Evolutionary conservation across 2,329 filamentous ascomycete genomes (phyloP).

Genomic region (Sphaerulina musiva): DNA sequence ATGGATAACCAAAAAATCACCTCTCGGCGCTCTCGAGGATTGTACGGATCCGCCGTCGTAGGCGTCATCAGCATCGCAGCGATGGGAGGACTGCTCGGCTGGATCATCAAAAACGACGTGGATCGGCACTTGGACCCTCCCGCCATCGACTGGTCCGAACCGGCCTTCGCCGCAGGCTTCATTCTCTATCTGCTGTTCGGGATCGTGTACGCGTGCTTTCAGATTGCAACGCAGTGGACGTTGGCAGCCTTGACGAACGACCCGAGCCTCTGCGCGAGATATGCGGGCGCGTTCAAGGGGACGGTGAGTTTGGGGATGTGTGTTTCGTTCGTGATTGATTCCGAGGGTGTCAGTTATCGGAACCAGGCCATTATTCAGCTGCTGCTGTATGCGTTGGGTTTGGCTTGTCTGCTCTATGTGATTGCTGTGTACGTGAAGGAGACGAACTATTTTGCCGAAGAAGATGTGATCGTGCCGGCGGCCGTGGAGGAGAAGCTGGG

Average conservation of each 20-base stretch:
- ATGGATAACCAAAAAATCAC: slow-evolving; percentile 13
- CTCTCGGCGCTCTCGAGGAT: slow-evolving; percentile 2
- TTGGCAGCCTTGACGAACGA: slow-evolving; percentile 8
- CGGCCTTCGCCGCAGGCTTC: slow-evolving; percentile 9
- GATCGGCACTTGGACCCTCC: slow-evolving; percentile 12
- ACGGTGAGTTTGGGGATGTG: slow-evolving; percentile 6
- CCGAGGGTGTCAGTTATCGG: slow-evolving; percentile 4
- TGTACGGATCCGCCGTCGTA: slow-evolving; percentile 10
- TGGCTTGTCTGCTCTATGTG: slow-evolving; percentile 6
- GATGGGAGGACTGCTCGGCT: slow-evolving; percentile 9
- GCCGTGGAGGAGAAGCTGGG: slow-evolving; percentile 5
- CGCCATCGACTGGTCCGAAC: slow-evolving; percentile 14
- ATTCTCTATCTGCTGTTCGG: slow-evolving; percentile 15
- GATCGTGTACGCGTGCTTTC: slow-evolving; percentile 3
- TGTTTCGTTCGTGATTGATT: slow-evolving; percentile 8
- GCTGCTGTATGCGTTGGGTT: slow-evolving; percentile 1
- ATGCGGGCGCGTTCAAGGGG: slow-evolving; percentile 6
- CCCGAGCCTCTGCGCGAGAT: slow-evolving; percentile 8
- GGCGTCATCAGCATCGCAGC: slow-evolving; percentile 6
- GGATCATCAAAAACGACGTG: slow-evolving; percentile 11
- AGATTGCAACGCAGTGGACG: slow-evolving; percentile 8
- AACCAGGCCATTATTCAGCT: slow-evolving; percentile 5
- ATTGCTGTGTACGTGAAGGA: slow-evolving; percentile 2
- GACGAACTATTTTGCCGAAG: slow-evolving; percentile 9
- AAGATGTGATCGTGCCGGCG: slow-evolving; percentile 9